phyloP scores from a whole-genome alignment of 2,329 filamentous ascomycete genomes.

The Colletotrichum scovillei region DNA sequence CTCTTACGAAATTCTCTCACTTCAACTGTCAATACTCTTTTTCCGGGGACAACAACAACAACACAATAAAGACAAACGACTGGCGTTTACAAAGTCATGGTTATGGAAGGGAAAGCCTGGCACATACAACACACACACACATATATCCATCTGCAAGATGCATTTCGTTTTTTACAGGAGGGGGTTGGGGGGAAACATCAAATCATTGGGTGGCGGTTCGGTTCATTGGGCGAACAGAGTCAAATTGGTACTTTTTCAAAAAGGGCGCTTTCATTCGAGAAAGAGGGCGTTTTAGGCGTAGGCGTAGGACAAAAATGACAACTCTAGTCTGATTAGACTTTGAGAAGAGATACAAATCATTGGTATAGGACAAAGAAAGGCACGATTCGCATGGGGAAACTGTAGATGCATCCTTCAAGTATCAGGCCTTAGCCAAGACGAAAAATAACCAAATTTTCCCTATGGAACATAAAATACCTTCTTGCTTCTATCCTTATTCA shows the following conservation, averaged over 20 bases:
- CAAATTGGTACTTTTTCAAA: background rate
- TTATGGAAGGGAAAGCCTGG: background rate
- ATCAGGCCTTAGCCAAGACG: slow-evolving; percentile 2
- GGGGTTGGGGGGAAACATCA: background rate
- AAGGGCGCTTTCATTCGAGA: background rate
- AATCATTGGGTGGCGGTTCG: background rate
- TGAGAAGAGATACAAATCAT: background rate
- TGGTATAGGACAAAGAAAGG: background rate
- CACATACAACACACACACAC: background rate
- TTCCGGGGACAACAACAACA: background rate
- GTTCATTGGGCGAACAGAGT: background rate
- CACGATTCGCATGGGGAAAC: background rate
- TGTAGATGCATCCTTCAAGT: background rate
- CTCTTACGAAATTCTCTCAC: background rate
- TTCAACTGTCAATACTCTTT: background rate
- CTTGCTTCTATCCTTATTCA: slow-evolving; percentile 20
- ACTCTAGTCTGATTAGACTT: background rate
- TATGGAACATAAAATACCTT: background rate
- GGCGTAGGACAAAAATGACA: background rate
- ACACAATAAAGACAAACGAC: background rate
- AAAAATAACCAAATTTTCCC: background rate
- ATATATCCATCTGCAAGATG: slow-evolving; percentile 9
- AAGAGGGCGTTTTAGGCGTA: slow-evolving; percentile 3
- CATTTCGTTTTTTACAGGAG: background rate
- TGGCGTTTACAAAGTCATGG: slow-evolving; percentile 6